Conservation (phyloP, 2,329 filamentous ascomycete species). For the Remersonia thermophila region DNA sequence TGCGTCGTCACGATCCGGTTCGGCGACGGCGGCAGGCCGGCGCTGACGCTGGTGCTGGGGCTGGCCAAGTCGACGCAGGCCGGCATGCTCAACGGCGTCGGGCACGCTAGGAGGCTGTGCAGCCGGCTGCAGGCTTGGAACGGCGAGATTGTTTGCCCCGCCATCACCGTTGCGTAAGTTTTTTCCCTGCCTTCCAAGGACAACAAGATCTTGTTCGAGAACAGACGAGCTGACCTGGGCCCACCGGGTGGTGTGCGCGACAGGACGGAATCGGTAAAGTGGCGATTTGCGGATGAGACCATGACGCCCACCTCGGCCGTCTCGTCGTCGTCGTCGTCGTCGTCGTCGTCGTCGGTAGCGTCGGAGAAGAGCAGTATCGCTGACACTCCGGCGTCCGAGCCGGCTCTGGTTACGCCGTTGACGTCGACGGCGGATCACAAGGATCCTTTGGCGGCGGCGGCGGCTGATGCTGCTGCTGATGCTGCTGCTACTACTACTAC, state of each 20-base stretch:
- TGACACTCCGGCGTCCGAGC: too few relatives aligned
- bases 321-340: too few relatives aligned
- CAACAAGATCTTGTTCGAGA: not conserved
- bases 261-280: slow-evolving; percentile 2
- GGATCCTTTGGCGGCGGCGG: too few relatives aligned
- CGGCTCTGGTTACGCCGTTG: too few relatives aligned
- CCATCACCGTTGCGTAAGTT: not conserved
- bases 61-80: slow-evolving; percentile 5
- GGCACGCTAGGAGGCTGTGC: slow-evolving; percentile 17
- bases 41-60: slow-evolving; percentile 15
- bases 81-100: slow-evolving; percentile 9
- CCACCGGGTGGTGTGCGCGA: not conserved
- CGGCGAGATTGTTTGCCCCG: slow-evolving; percentile 3
- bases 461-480: too few relatives aligned
- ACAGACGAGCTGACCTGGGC: not conserved
- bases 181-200: not conserved
- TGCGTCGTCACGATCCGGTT: slow-evolving; percentile 9
- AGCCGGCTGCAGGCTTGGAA: slow-evolving; percentile 13
- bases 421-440: too few relatives aligned
- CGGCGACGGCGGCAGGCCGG: not conserved
- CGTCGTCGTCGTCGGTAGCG: too few relatives aligned
- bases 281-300: not conserved
- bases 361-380: too few relatives aligned
- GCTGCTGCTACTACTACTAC: too few relatives aligned
- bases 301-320: too few relatives aligned